phyloP scores from a whole-genome alignment of 306 rosid genomes.

The Lathyrus sativus region DNA sequence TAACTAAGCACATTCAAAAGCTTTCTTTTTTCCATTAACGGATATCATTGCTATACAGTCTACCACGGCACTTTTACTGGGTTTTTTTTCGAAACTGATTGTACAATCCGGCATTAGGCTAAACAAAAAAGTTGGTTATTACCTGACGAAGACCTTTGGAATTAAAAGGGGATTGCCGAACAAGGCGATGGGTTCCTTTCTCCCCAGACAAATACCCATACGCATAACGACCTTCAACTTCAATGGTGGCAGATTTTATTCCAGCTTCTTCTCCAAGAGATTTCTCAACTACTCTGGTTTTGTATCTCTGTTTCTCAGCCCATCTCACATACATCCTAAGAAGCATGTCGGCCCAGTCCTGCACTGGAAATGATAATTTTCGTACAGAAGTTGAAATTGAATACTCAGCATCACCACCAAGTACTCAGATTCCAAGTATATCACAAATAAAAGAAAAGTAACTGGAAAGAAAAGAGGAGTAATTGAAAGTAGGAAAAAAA shows the following conservation, averaged over 20 bases:
- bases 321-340: slow-evolving; percentile 95
- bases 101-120: slow-evolving; percentile 26
- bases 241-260: slow-evolving; percentile 88
- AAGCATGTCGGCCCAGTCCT: slow-evolving; percentile 99
- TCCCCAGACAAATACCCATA: slow-evolving; percentile 96
- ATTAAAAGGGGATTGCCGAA: slow-evolving; percentile 93
- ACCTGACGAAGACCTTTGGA: slow-evolving; percentile 98
- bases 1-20: neutral
- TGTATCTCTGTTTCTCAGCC: slow-evolving; percentile 92
- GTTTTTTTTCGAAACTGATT: neutral
- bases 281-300: slow-evolving; percentile 86
- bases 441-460: slow-evolving; percentile 7
- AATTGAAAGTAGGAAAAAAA: neutral
- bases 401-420: slow-evolving; percentile 42
- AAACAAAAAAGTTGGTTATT: slow-evolving; percentile 27
- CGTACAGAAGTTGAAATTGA: slow-evolving; percentile 39
- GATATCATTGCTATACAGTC: slow-evolving; percentile 8
- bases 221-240: slow-evolving; percentile 95
- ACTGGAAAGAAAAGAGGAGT: neutral
- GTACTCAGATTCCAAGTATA: slow-evolving; percentile 37
- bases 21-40: neutral
- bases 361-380: slow-evolving; percentile 69
- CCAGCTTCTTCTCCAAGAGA: slow-evolving; percentile 98
- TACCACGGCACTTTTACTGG: neutral
- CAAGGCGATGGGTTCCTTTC: slow-evolving; percentile 94